Evolutionary conservation across 2,329 filamentous ascomycete species (phyloP), one percentile per base, ranked within the genome.

Genomic region (Chrysosporium queenslandicum): DNA sequence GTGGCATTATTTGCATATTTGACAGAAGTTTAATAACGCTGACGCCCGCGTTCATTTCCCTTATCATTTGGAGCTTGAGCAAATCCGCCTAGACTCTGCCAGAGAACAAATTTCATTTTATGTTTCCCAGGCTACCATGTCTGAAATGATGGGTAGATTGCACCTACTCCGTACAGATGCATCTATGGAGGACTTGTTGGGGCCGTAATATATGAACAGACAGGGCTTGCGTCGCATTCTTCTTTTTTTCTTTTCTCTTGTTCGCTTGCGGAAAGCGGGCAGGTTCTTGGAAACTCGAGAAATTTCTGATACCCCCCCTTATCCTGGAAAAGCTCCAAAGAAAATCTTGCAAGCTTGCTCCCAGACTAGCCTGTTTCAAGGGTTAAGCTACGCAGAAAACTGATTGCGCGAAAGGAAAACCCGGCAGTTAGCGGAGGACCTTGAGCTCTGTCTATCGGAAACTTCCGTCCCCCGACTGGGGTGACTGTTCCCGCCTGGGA

Each of bases 1-100:
- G 6, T 32, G 21, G 14, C 2, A 37, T 47, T 47, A 47, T 47
- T 18, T 39, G 45, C 45, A 47, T 47, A 47, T 47, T 25, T 47
- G 45, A 37, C 45, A 47, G 45, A 37, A 47, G 45, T 47, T 47
- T 47, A 47, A 47, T 47, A 2, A n/a, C 27, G 45, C 9, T 27
- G 32, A 29, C 12, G 45, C 16, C 25, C 43, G 34, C 27, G 2
- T 29, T 34, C 3, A 40, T 12, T 23, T 40, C n/a, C 36, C 16
- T 39, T 6, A 18, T 20, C n/a, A 8, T 21, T 20, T 23, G 4
- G 4, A 20, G 23, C 37, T 40, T 40, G 12, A 40, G 23, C 21
- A 40, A n/a, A n/a, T n/a, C n/a, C n/a, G n/a, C n/a, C n/a, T n/a
- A n/a, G n/a, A n/a, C n/a, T n/a, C n/a, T n/a, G n/a, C n/a, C n/a